Evolutionary conservation across 2,329 filamentous ascomycete species (phyloP), one percentile per base, ranked within the genome.

Genomic region (Penicillium sp.): DNA sequence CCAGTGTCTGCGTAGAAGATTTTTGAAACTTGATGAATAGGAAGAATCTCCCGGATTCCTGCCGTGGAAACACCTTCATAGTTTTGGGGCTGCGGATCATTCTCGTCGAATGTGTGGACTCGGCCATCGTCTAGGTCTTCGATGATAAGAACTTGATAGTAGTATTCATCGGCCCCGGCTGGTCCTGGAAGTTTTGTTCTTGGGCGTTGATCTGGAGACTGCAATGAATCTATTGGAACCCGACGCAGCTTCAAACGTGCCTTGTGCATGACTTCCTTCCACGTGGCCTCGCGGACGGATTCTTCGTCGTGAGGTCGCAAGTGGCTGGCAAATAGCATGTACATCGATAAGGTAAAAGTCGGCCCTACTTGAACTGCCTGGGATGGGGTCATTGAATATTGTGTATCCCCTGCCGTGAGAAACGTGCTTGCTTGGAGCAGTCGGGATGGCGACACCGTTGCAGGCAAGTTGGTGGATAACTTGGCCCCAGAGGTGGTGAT

Each of bases 191-290:
- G 62, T 30, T 72, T 68, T 4, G 59, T 49, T 12, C 53, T 50
- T 16, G 54, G 58, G 8, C 28, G 25, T 22, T 61, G 50, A 6
- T 47, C 57, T 31, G 62, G 61, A 7, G 61, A 56, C 31, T 56
- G 54, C 26, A 67, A 82, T 37, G 80, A 69, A 40, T 82, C 78
- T 31, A 88, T 74, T 0, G 86, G 88, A 0, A 89, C 83, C 45
- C 92, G 83, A 64, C 88, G 82, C 11, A 99, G 79, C 55, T 91
- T 90, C 12, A 97, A 85, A 37, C 87, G 84, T 17, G 91, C 90
- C 72, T 97, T 99, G 77, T 97, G 92, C 58, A 97, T 87, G 38
- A 96, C 91, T 71, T 99, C 93, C 70, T 97, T 94, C 94, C 94
- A 97, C 0, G 92, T 88, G 0, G 91, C 79, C 75, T 86, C 74